Base-by-base conservation (phyloP, 345 rosid species). In the Aquilaria sinensis region DNA sequence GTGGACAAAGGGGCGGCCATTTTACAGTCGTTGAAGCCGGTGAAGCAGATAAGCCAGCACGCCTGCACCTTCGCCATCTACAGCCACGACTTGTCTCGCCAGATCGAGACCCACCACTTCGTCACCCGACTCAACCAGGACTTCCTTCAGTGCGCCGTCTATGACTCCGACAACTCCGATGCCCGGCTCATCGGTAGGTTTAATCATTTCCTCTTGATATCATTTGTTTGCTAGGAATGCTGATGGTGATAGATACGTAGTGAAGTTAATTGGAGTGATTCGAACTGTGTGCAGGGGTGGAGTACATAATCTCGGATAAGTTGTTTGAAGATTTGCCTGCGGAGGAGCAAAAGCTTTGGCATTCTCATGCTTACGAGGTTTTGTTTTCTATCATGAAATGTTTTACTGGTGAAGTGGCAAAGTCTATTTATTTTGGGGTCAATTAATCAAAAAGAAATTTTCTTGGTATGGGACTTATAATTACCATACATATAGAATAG, bases 301-400 rank as follows among this genome's bases (percentile, higher is more conserved):
- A 88, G 64, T 85, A 83, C 57, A 79, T 88, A 57, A 80, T 85
- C 45, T 83, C 96, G 12, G 90, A 88, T 50, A 63, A 53, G 67
- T 64, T 77, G 67, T 88, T 85, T 60, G 86, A 82, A 56, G 62
- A 47, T 31, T 70, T 88, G 57, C 80, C 88, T 0, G 67, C 73
- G 0, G 84, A 82, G 10, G 92, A 88, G 68, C 89, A 88, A 61
- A 85, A 83, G 72, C 85, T 85, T 34, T 88, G 96, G 92, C 96
- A 83, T 62, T 83, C 96, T 14, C 92, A 88, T 73, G 86, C 86
- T 51, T 85, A 81, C 11, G 92, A 88, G 89, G 89, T 88, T 2
- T 47, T 30, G 54, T 11, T 23, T 37, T 12, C 9, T 16, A 16
- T 16, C 23, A 23, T 51, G 13, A 46, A 54, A 30, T 11, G 23